phyloP scores from a whole-genome alignment of 345 rosid species.

The Brassica nigra region DNA sequence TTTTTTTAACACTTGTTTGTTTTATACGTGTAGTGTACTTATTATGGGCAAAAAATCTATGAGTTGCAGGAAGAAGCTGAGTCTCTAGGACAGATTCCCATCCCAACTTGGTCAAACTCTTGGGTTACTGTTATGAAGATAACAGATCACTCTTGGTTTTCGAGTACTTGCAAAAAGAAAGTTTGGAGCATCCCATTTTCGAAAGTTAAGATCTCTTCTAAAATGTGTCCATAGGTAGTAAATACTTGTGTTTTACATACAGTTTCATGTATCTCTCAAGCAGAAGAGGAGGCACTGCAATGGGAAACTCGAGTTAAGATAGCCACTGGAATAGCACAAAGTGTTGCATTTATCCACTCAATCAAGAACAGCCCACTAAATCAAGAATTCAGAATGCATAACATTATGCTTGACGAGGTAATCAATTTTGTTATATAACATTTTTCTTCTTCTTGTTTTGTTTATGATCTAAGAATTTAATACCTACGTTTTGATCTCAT shows the following conservation, averaged over 20 bases:
- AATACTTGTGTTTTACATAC: too few relatives aligned
- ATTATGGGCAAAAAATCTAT: too few relatives aligned
- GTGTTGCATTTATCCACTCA: slow-evolving; percentile 16
- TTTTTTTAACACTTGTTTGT: neutral
- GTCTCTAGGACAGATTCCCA: neutral
- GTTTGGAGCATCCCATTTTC: neutral
- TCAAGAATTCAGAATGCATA: slow-evolving; percentile 5
- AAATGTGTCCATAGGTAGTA: too few relatives aligned
- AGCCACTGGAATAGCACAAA: slow-evolving; percentile 19
- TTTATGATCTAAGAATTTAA: neutral
- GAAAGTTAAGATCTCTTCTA: too few relatives aligned
- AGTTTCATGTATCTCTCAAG: neutral
- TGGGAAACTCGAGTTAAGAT: slow-evolving; percentile 28
- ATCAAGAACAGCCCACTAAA: neutral
- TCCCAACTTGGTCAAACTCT: slow-evolving; percentile 9
- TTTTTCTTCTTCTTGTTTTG: neutral
- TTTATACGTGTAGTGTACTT: neutral
- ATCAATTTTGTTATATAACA: neutral
- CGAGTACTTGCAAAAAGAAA: slow-evolving; percentile 11
- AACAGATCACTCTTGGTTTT: slow-evolving; percentile 1
- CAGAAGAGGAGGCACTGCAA: slow-evolving; percentile 5
- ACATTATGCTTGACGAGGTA: slow-evolving; percentile 28
- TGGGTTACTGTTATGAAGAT: slow-evolving; percentile 21
- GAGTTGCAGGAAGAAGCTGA: neutral
- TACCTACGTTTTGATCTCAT: neutral